These are phyloP conservation scores for Abelmoschus esculentus DNA, from an alignment of 345 rosid genomes.

Conservation along the genomic window DNA sequence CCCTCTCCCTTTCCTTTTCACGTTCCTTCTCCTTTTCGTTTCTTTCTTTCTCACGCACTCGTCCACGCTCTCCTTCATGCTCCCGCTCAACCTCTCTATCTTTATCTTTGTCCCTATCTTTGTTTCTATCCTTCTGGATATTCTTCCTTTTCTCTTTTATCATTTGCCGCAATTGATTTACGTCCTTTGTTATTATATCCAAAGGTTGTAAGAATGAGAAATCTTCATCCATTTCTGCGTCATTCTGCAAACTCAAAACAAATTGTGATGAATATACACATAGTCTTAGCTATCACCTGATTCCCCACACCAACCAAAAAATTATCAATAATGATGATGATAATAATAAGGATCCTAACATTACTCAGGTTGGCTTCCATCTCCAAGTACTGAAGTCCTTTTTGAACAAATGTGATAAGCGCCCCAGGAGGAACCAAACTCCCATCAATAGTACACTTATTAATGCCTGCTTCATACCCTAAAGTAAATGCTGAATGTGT, in stretches of 20 bases:
- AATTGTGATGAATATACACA: slow-evolving; percentile 24
- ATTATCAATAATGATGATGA: slow-evolving; percentile 8
- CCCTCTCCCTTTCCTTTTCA: slow-evolving; percentile 27
- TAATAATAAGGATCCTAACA: slow-evolving; percentile 42
- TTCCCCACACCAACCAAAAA: neutral
- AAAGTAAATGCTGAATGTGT: slow-evolving; percentile 81
- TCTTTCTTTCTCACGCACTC: slow-evolving; percentile 61
- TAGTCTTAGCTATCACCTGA: neutral
- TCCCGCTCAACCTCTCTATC: slow-evolving; percentile 50
- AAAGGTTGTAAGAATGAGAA: slow-evolving; percentile 92
- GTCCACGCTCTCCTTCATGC: slow-evolving; percentile 51
- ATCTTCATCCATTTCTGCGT: slow-evolving; percentile 83
- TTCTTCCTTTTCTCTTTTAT: slow-evolving; percentile 67
- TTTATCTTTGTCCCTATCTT: slow-evolving; percentile 28
- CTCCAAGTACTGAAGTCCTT: slow-evolving; percentile 95
- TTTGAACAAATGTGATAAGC: slow-evolving; percentile 79
- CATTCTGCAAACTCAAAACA: slow-evolving; percentile 50
- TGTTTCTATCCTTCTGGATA: slow-evolving; percentile 52
- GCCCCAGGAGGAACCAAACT: slow-evolving; percentile 95
- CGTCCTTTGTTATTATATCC: slow-evolving; percentile 94
- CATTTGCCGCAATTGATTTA: slow-evolving; percentile 62
- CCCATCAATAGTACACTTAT: slow-evolving; percentile 83
- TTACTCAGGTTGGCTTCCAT: slow-evolving; percentile 93
- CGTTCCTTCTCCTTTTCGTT: slow-evolving; percentile 56
- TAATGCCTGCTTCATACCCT: slow-evolving; percentile 93